Evolutionary conservation across 257 asterid species (phyloP), one percentile per base, ranked within the genome.

Genomic region (Mentha longifolia): DNA sequence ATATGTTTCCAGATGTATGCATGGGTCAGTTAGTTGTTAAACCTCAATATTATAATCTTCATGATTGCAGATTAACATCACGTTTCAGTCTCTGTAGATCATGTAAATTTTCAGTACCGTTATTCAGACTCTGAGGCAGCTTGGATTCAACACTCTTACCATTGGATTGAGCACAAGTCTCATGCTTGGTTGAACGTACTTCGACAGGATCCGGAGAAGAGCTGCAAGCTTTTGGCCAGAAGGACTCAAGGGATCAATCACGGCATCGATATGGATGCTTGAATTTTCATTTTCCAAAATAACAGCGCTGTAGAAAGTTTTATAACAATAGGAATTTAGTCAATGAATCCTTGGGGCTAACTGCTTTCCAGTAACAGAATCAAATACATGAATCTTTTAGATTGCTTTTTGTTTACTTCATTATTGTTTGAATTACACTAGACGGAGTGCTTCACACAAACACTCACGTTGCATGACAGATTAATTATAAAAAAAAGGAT

Each of bases 161-260:
- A 92, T 76, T 73, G 99, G 99, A 80, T 95, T 95, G 68, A 95
- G 97, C 74, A 92, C 94, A 73, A 95, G 94, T 78, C 96, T 85
- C 92, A 92, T 81, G 88, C 98, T 95, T 74, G 99, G 97, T 74
- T 84, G 95, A 77, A 84, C 67, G 39, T 84, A 85, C 84, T 92
- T 95, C 7, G 92, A 88, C 81, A 95, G 82, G 74, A 92, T 73
- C 71, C 89, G 81, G 47, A 95, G 98, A 82, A 95, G 92, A 71
- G 97, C 92, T 59, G 98, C 79, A 59, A 95, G 74, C 85, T 89
- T 95, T 86, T 95, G 99, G 75, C 98, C 99, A 77, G 98, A 85
- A 64, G 98, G 74, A 79, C 99, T 95, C 89, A 95, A 79, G 77
- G 99, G 99, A 86, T 95, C 99, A 73, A 95, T 75, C 51, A 95